Base-by-base conservation (phyloP, 2,329 filamentous ascomycete genomes). In the Fusarium mexicanum region DNA sequence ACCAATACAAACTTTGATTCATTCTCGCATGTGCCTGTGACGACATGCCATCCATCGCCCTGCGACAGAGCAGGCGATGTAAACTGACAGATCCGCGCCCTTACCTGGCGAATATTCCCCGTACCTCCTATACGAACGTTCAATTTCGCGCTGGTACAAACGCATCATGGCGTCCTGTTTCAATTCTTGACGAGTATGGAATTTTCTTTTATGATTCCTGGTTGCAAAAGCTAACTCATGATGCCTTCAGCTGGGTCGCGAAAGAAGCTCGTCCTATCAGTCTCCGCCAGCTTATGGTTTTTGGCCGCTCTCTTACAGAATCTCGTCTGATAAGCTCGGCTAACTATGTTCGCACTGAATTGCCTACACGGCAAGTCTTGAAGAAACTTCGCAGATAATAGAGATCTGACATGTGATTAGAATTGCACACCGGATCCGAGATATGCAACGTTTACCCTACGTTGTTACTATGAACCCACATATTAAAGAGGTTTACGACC, bases 361-460 rank as follows among this genome's bases (percentile, higher is more conserved):
- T 99, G 60, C 96, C 96, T 12, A 96, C 93, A 64, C 77, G 69
- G 81, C 79, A 48, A 79, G 79, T 37, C 29, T 74, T 74, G 62
- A 58, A 59, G 68, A 43, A 41, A 29, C 44, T 24, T 26, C 18
- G 20, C 24, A 33, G 9, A 44, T 35, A 35, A 67, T 61, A 57
- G 43, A 18, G 12, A 26, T 33, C 64, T 79, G 59, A 75, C 64
- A 48, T 50, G 51, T 54, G 66, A 61, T 47, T 75, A 96, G 94
- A 76, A 90, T 98, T 76, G 94, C 96, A 24, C 96, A 99, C 83
- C 93, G 96, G 40, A 91, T 99, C 72, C 94, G 97, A 67, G 96
- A 99, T 81, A 98, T 99, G 90, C 96, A 99, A 83, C 95, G 94
- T 72, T 87, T 99, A 46, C 96, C 96, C 24, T 99, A 98, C 81